Evolutionary conservation across 306 rosid genomes (phyloP).

Genomic region (Macrotyloma uniflorum): DNA sequence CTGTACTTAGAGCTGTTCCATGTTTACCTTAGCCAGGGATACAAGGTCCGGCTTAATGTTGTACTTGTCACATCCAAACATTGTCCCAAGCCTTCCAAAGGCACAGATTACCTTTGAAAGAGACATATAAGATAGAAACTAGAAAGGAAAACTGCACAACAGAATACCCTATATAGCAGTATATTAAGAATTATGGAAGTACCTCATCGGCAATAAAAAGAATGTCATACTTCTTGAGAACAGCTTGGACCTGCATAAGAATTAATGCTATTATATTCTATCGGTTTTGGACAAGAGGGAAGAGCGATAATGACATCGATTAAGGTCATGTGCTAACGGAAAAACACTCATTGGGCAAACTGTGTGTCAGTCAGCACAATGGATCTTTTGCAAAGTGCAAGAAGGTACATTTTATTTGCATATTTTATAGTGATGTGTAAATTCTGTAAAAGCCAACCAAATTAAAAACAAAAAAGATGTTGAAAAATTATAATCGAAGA

Average conservation of each 20-base stretch:
- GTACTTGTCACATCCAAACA: slow-evolving; percentile 92
- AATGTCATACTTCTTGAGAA: slow-evolving; percentile 92
- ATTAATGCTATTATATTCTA: slow-evolving; percentile 1
- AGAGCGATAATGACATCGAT: neutral
- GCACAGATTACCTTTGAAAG: slow-evolving; percentile 83
- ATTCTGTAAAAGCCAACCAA: too few relatives aligned
- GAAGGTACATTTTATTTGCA: too few relatives aligned
- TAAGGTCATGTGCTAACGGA: neutral
- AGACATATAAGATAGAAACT: slow-evolving; percentile 32
- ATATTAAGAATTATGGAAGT: slow-evolving; percentile 25
- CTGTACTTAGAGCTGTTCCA: slow-evolving; percentile 8
- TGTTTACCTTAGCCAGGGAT: slow-evolving; percentile 81
- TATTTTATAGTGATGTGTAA: too few relatives aligned
- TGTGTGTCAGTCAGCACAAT: neutral
- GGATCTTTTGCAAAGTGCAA: neutral
- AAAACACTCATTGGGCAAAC: neutral
- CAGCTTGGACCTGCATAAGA: slow-evolving; percentile 77
- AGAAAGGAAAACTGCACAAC: slow-evolving; percentile 24
- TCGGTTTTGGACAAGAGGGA: too few relatives aligned
- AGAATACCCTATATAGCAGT: neutral
- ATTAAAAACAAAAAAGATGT: too few relatives aligned
- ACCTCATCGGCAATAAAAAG: slow-evolving; percentile 98
- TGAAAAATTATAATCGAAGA: too few relatives aligned
- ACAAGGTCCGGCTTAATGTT: slow-evolving; percentile 94
- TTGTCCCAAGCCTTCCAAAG: slow-evolving; percentile 91